Percentiles rank a stretch among this genome's conserved stretches.
These are phyloP conservation scores for Aspergillus sclerotialis DNA, from an alignment of 2,329 filamentous ascomycete species.

Conservation along the genomic window DNA sequence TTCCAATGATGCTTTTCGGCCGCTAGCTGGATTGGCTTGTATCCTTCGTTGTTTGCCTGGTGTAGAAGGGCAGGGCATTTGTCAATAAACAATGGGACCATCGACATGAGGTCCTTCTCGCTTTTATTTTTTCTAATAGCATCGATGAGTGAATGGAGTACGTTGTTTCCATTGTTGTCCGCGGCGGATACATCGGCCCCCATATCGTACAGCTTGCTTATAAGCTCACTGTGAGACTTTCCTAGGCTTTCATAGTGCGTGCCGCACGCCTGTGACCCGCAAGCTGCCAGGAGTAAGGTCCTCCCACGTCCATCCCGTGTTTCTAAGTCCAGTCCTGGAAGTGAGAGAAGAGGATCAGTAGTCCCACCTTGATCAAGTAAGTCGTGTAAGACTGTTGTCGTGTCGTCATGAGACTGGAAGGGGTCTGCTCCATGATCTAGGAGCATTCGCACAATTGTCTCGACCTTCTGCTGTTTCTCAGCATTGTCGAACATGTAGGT, in stretches of 20 bases:
- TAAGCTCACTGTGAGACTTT: background rate
- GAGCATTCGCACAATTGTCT: background rate
- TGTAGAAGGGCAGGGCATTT: too few relatives aligned
- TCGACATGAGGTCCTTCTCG: slow-evolving; percentile 6
- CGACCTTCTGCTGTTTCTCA: background rate
- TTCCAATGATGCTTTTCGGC: background rate
- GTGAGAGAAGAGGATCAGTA: background rate
- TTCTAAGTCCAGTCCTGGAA: slow-evolving; percentile 2
- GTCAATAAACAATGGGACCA: too few relatives aligned
- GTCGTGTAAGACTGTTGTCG: background rate
- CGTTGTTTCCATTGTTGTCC: background rate
- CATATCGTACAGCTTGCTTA: too few relatives aligned
- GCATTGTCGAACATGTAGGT: background rate
- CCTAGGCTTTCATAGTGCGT: background rate
- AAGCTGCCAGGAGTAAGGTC: slow-evolving; percentile 6
- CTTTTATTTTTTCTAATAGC: background rate
- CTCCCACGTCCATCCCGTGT: slow-evolving; percentile 2
- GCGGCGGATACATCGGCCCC: too few relatives aligned
- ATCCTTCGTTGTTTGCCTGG: too few relatives aligned
- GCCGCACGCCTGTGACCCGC: background rate
- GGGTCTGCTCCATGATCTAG: background rate
- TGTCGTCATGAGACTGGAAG: too few relatives aligned
- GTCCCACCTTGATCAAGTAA: background rate
- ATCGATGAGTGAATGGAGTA: slow-evolving; percentile 1
- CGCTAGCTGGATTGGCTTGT: slow-evolving; percentile 6